Evolutionary conservation across 352 stramenopile genomes (phyloP).

Genomic region (Globisporangium orthogonon): DNA sequence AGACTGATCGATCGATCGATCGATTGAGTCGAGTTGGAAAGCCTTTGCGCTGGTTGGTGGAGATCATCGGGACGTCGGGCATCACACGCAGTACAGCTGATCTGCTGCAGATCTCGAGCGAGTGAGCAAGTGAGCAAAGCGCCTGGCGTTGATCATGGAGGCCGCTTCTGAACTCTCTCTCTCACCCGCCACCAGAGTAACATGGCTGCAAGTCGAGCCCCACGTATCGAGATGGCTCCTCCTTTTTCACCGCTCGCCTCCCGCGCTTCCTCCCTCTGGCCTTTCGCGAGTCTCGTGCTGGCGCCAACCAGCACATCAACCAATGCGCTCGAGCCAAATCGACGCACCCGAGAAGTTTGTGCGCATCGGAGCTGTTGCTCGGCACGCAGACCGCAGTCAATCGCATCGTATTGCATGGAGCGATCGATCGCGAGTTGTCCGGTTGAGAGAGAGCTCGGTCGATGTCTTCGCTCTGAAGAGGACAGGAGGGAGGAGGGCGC

Average conservation of each 20-base stretch:
- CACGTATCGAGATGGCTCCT: neutral
- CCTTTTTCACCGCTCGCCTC: neutral
- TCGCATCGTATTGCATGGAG: neutral
- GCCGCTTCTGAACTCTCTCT: neutral
- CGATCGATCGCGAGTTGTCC: neutral
- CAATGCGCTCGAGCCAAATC: too few relatives aligned
- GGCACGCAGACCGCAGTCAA: neutral
- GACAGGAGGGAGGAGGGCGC: neutral
- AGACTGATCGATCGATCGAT: too few relatives aligned
- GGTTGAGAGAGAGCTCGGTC: neutral
- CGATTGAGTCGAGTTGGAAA: too few relatives aligned
- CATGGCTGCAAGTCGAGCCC: neutral
- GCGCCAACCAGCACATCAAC: neutral
- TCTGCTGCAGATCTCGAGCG: too few relatives aligned
- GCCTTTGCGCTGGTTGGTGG: too few relatives aligned
- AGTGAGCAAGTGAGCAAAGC: too few relatives aligned
- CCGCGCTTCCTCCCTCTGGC: too few relatives aligned
- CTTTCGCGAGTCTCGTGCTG: neutral
- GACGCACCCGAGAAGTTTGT: neutral
- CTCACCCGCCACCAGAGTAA: neutral
- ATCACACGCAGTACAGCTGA: too few relatives aligned
- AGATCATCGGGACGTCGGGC: too few relatives aligned
- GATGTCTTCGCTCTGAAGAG: neutral
- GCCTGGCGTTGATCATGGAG: neutral
- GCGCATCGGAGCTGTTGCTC: neutral